Conservation (phyloP, 106 monocot species). For the Phalaenopsis equestris region DNA sequence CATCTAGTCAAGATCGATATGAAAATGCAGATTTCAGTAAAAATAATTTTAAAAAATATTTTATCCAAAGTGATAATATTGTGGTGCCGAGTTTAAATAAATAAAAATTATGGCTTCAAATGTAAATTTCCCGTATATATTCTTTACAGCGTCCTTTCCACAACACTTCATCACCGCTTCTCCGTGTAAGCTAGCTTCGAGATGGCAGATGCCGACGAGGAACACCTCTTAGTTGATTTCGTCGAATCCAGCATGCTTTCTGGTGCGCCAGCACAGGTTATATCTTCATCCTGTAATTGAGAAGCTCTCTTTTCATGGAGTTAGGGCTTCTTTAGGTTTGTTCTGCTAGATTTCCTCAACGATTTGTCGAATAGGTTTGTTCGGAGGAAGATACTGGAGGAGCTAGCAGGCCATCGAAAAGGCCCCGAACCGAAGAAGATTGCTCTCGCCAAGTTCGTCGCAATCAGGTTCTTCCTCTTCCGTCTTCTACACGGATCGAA, state of each 20-base stretch:
- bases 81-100: too few relatives aligned
- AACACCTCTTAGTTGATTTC: slow-evolving; percentile 57
- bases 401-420: slow-evolving; percentile 30
- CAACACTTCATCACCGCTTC: not conserved
- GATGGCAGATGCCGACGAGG: slow-evolving; percentile 45
- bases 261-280: slow-evolving; percentile 10
- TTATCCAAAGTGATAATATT: too few relatives aligned
- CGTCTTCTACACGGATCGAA: slow-evolving; percentile 25
- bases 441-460: not conserved
- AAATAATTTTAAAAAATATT: too few relatives aligned
- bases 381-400: not conserved
- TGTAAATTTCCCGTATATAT: too few relatives aligned
- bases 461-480: not conserved
- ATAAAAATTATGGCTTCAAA: too few relatives aligned
- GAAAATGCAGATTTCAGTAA: too few relatives aligned
- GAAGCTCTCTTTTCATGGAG: not conserved
- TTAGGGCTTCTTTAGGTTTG: slow-evolving; percentile 10
- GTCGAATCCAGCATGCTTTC: slow-evolving; percentile 91
- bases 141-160: too few relatives aligned
- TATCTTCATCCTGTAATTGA: not conserved
- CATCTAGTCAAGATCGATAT: too few relatives aligned
- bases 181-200: not conserved
- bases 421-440: slow-evolving; percentile 27
- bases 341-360: not conserved
- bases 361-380: not conserved